A percentile compares a stretch with the other conserved stretches of the same genome.
Evolutionary conservation across 306 rosid genomes (phyloP).

Genomic region (Dicorynia guianensis): DNA sequence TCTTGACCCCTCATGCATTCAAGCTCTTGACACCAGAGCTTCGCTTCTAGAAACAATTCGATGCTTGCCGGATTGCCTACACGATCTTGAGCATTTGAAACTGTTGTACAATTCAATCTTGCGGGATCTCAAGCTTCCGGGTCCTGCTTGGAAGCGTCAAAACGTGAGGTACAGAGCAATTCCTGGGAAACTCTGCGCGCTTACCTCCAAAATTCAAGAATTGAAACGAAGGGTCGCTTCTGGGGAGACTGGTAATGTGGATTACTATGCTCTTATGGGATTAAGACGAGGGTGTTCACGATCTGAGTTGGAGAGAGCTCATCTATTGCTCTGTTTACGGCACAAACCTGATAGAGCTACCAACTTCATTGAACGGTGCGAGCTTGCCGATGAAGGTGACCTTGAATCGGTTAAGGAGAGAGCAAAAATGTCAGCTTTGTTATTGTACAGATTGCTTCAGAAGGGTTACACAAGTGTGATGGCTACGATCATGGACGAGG

Average conservation of each 20-base stretch:
- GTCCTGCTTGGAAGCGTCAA: slow-evolving; percentile 86
- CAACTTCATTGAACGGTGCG: slow-evolving; percentile 75
- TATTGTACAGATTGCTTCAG: slow-evolving; percentile 79
- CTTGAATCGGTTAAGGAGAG: slow-evolving; percentile 76
- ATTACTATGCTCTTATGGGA: slow-evolving; percentile 79
- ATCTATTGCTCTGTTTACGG: slow-evolving; percentile 69
- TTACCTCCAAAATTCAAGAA: slow-evolving; percentile 62
- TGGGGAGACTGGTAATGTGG: slow-evolving; percentile 74
- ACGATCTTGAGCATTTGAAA: slow-evolving; percentile 85
- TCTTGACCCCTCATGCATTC: slow-evolving; percentile 77
- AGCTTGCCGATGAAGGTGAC: slow-evolving; percentile 69
- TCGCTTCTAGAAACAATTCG: slow-evolving; percentile 66
- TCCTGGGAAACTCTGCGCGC: slow-evolving; percentile 73
- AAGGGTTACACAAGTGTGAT: slow-evolving; percentile 74
- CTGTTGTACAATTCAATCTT: slow-evolving; percentile 83
- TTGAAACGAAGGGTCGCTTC: slow-evolving; percentile 73
- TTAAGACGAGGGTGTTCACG: slow-evolving; percentile 84
- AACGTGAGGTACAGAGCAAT: slow-evolving; percentile 71
- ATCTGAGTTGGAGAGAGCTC: slow-evolving; percentile 81
- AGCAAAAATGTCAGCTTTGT: slow-evolving; percentile 70
- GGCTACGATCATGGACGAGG: slow-evolving; percentile 68
- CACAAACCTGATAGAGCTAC: slow-evolving; percentile 87
- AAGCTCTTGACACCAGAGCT: slow-evolving; percentile 82
- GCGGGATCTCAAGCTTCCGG: slow-evolving; percentile 83
- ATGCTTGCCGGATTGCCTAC: slow-evolving; percentile 78